Evolutionary conservation across 371 early-diverging fungal genomes (phyloP).

Genomic region (Apophysomyces ossiformis): DNA sequence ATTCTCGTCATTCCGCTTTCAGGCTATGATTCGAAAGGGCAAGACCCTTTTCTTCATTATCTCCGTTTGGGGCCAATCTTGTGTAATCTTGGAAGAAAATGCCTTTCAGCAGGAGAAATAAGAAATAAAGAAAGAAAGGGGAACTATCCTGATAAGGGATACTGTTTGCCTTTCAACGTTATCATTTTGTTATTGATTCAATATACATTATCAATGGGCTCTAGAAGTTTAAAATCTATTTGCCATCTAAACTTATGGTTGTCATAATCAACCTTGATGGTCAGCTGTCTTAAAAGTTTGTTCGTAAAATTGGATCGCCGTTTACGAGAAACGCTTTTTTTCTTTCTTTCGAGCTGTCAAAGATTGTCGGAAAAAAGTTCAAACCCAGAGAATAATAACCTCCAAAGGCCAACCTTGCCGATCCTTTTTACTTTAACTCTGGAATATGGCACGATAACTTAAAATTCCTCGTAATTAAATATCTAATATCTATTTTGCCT

Average conservation of each 20-base stretch:
- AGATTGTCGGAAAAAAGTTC: background rate
- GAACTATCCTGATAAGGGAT: too few species aligned
- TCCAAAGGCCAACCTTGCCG: background rate
- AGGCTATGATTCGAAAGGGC: background rate
- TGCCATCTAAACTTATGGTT: too few species aligned
- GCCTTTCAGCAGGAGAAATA: background rate
- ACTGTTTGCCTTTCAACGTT: too few species aligned
- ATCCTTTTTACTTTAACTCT: background rate
- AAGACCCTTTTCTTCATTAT: slow-evolving; percentile 7
- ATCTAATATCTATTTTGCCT: background rate
- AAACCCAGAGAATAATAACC: background rate
- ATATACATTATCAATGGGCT: too few species aligned
- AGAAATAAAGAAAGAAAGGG: too few species aligned
- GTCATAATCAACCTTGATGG: slow-evolving; percentile 4
- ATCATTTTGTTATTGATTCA: too few species aligned
- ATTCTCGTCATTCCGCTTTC: slow-evolving; percentile 3
- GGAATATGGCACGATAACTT: background rate
- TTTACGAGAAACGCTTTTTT: background rate
- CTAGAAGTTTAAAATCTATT: too few species aligned
- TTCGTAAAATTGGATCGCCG: background rate
- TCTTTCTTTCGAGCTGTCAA: background rate
- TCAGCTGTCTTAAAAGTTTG: slow-evolving; percentile 9
- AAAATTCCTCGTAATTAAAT: background rate
- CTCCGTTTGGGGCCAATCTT: background rate
- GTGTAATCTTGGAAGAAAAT: slow-evolving; percentile 5